Evolutionary conservation across 1,284 basidiomycete genomes (phyloP).

Genomic region (Puccinia triticina): DNA sequence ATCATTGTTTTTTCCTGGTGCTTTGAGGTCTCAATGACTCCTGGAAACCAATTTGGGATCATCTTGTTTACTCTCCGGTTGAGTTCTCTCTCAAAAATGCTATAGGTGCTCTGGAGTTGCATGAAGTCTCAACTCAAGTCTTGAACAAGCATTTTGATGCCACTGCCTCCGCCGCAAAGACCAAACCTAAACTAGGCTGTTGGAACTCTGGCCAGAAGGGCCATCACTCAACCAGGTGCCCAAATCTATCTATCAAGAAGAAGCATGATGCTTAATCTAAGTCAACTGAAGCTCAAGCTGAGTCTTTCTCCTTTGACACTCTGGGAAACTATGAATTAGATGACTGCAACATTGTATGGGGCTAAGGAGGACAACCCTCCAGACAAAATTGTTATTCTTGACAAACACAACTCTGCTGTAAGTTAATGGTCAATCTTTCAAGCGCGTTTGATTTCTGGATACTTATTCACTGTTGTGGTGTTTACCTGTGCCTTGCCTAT

Average conservation of each 20-base stretch:
- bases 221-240: background rate
- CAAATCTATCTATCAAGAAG: conserved; percentile 8
- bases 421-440: background rate
- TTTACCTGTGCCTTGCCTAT: background rate
- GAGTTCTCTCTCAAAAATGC: background rate
- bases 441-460: conserved; percentile 7
- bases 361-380: background rate
- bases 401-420: conserved; percentile 13
- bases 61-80: background rate
- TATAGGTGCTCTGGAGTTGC: background rate
- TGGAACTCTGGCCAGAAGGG: conserved; percentile 17
- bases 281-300: background rate
- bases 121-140: conserved; percentile 4
- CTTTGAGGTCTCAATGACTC: background rate
- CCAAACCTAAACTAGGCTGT: background rate
- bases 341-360: background rate
- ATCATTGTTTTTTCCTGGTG: too few relatives aligned
- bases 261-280: background rate
- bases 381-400: background rate
- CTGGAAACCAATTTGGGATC: background rate
- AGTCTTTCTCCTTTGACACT: background rate
- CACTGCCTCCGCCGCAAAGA: background rate
- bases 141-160: background rate
- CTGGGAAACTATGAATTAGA: background rate
- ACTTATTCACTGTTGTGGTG: background rate